These are phyloP conservation scores for Exserohilum turcica DNA, from an alignment of 2,329 filamentous ascomycete species.

Conservation along the genomic window DNA sequence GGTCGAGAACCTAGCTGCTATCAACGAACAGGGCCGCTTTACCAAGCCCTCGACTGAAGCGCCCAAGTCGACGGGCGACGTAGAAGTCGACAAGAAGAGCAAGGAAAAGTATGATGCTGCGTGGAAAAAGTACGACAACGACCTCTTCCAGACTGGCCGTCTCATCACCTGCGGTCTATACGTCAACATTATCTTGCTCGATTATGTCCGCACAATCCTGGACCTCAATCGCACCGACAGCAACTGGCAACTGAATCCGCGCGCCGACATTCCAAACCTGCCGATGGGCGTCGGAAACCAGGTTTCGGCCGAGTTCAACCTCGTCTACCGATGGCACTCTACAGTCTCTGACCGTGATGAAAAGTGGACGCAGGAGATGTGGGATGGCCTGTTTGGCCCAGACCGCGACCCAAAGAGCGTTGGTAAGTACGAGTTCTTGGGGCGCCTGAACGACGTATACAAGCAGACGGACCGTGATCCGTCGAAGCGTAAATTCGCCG, in stretches of 20 bases:
- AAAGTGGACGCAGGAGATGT: slow-evolving; percentile 71
- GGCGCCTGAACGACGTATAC: slow-evolving; percentile 68
- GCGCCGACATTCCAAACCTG: slow-evolving; percentile 67
- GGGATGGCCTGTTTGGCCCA: slow-evolving; percentile 50
- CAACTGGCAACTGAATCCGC: slow-evolving; percentile 80
- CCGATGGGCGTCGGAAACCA: slow-evolving; percentile 78
- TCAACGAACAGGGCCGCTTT: slow-evolving; percentile 85
- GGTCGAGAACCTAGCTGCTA: slow-evolving; percentile 76
- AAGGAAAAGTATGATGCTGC: slow-evolving; percentile 36
- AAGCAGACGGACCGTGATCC: slow-evolving; percentile 68
- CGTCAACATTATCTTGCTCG: slow-evolving; percentile 59
- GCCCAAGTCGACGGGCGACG: slow-evolving; percentile 49
- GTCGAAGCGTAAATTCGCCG: slow-evolving; percentile 68
- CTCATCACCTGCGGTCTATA: slow-evolving; percentile 60
- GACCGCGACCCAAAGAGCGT: slow-evolving; percentile 60
- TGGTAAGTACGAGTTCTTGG: slow-evolving; percentile 64
- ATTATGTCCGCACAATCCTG: slow-evolving; percentile 60
- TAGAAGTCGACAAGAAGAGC: slow-evolving; percentile 38
- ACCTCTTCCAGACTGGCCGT: slow-evolving; percentile 59
- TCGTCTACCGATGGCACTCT: slow-evolving; percentile 87
- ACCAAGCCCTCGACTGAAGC: slow-evolving; percentile 59
- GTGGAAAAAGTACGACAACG: slow-evolving; percentile 50
- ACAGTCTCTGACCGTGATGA: slow-evolving; percentile 77
- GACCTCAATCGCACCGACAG: slow-evolving; percentile 71
- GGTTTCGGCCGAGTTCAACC: slow-evolving; percentile 86